Base-by-base conservation (phyloP, 1,284 basidiomycete species). In the Testicularia cyperi region DNA sequence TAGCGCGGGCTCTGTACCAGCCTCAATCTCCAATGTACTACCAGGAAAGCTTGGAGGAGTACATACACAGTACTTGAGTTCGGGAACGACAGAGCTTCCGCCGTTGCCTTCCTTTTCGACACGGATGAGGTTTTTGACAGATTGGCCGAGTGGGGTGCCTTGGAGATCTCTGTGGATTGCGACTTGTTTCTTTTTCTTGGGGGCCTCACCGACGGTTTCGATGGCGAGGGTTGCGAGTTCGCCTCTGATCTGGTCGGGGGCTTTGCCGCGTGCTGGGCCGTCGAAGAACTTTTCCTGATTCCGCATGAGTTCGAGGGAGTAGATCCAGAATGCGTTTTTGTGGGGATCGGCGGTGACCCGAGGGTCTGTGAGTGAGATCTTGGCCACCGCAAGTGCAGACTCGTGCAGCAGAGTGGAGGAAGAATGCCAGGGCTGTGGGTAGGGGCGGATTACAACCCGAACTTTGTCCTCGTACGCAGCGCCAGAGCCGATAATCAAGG, bases 211-310 rank as follows among this genome's bases (percentile, higher is more conserved):
- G 83, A 80, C 44, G 78, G 74, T 4, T 77, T 78, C 2, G 83
- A 87, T 30, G 86, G 80, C 24, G 70, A 77, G 54, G 10, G 73
- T 63, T 6, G 85, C 83, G 14, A 94, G 84, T 49, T 86, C 86
- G 65, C 83, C 85, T 31, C 90, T 84, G 63, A 89, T 84, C 75
- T 90, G 83, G 12, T 85, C 72, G 5, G 86, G 84, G 0, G 86
- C 88, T 49, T 86, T 79, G 36, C 80, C 83, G n/a, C 85, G 83
- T 5, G 83, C 78, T 0, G 88, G 85, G 30, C 85, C 84, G 74
- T 94, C 89, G 73, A 83, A 92, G 79, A 84, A 95, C 21, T 85
- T 81, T 14, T 78, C 81, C 78, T 92, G 89, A 38, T 80, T 77
- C 47, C 86, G 83, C 78, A 90, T 90, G 23, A 94, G 81, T 84